Percentiles rank a stretch among this genome's conserved stretches.
Conservation (phyloP, 2,329 filamentous ascomycete species). For the Purpureocillium takamizusanense region DNA sequence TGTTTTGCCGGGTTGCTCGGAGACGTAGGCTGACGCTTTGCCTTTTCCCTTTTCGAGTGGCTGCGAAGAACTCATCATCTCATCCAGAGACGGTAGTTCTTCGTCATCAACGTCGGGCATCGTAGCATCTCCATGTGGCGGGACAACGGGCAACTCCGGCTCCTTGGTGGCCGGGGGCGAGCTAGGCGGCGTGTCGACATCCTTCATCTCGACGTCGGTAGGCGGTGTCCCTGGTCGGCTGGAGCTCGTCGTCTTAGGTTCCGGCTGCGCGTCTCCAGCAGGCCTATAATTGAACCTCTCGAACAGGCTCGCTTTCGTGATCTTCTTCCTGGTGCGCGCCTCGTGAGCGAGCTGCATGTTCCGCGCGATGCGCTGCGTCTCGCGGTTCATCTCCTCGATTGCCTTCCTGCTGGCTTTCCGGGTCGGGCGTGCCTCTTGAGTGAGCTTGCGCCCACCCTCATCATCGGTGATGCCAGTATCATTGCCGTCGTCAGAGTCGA, state of each 20-base stretch:
- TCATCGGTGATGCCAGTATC: slow-evolving; percentile 51
- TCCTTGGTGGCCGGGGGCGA: slow-evolving; percentile 44
- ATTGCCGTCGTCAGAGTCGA: slow-evolving; percentile 27
- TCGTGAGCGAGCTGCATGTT: slow-evolving; percentile 89
- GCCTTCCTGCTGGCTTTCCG: slow-evolving; percentile 93
- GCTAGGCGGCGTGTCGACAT: slow-evolving; percentile 60
- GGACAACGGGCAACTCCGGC: slow-evolving; percentile 3
- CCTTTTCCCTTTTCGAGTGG: slow-evolving; percentile 51
- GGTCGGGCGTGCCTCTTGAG: slow-evolving; percentile 59
- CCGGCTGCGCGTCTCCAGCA: slow-evolving; percentile 19
- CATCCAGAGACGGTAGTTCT: slow-evolving; percentile 29
- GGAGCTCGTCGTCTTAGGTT: slow-evolving; percentile 40
- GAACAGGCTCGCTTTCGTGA: slow-evolving; percentile 74
- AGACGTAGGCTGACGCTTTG: slow-evolving; percentile 29
- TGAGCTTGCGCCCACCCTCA: slow-evolving; percentile 55
- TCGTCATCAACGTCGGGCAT: slow-evolving; percentile 16
- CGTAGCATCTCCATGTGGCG: slow-evolving; percentile 4
- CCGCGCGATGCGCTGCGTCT: slow-evolving; percentile 83
- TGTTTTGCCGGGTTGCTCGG: slow-evolving; percentile 12
- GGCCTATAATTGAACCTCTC: slow-evolving; percentile 71
- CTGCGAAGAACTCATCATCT: slow-evolving; percentile 19
- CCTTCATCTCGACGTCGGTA: slow-evolving; percentile 42
- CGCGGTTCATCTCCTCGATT: slow-evolving; percentile 85
- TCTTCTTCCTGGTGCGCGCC: slow-evolving; percentile 84
- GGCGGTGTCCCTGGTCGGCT: slow-evolving; percentile 43